Evolutionary conservation across 441 rosid species (phyloP).

Genomic region (Syzygium syzygioides): DNA sequence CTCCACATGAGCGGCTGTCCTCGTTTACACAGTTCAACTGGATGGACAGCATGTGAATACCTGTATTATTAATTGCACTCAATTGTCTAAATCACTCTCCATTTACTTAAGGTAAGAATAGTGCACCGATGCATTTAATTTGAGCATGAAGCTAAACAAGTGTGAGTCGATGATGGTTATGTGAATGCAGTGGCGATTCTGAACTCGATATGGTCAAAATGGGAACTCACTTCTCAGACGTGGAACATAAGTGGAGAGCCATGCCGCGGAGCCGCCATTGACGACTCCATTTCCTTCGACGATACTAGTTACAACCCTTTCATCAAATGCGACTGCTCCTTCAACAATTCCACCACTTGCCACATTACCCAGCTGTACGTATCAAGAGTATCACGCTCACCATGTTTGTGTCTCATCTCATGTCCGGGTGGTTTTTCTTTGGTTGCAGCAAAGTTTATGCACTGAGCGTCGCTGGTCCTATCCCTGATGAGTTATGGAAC

Average conservation of each 20-base stretch:
- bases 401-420: background rate
- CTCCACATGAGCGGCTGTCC: background rate
- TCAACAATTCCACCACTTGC: conserved; percentile 25
- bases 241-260: conserved; percentile 60
- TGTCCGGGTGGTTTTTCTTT: background rate
- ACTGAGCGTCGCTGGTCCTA: conserved; percentile 23
- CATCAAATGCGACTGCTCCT: conserved; percentile 55
- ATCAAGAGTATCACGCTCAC: fast-evolving
- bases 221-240: conserved; percentile 32
- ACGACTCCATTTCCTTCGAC: conserved; percentile 11
- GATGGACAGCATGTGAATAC: background rate
- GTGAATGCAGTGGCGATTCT: conserved; percentile 29
- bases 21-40: background rate
- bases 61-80: background rate
- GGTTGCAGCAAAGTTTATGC: conserved; percentile 36
- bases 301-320: conserved; percentile 24
- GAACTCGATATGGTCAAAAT: conserved; percentile 38
- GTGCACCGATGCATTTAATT: fast-evolving
- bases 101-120: background rate
- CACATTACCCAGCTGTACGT: conserved; percentile 46
- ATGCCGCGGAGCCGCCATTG: conserved; percentile 47
- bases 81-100: background rate
- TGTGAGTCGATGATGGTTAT: background rate
- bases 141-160: background rate
- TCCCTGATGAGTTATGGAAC: conserved; percentile 63